Evolutionary conservation across 345 rosid species (phyloP), one percentile per base, ranked within the genome.

Genomic region (Leavenworthia alabamica): DNA sequence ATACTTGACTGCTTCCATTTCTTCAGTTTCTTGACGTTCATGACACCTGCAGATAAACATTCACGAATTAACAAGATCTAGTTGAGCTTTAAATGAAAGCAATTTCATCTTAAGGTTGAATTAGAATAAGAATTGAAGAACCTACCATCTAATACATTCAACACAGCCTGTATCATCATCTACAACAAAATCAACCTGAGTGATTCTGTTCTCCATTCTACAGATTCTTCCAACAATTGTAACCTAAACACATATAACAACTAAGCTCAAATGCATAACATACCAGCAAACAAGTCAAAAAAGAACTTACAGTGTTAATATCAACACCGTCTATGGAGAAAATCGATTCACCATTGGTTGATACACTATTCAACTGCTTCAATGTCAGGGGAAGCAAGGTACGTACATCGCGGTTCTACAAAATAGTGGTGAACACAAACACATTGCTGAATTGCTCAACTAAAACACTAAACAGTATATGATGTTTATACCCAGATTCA

Each of bases 131-230:
- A 43, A 40, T 19, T 6, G 5, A 64, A 31, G 72, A 31, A 83
- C 86, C 78, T 43, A 89, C 98, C 96, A 89, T 82, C 79, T 85
- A 66, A 80, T 74, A 73, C 98, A 89, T 41, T 89, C 96, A 62
- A 89, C 74, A 64, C 74, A 77, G 65, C 90, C 95, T 0, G 95
- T 92, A 57, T 96, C 93, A 29, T 89, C 98, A 59, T 92, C 96
- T 36, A 86, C 65, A 16, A 80, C 65, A 60, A 89, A 81, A 22
- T 86, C 74, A 49, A 84, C 77, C 63, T 89, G 89, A 20, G 85
- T 82, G 56, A 86, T 79, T 68, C 83, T 79, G 64, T 82, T 88
- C 54, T 90, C 96, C 80, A 83, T 82, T 43, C 78, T 83, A 72
- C 71, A 58, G 19, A 92, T 79, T 47, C 76, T 78, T 48, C 93